Conservation (phyloP, 495 filamentous ascomycete species). For the Aspergillus sclerotioniger region DNA sequence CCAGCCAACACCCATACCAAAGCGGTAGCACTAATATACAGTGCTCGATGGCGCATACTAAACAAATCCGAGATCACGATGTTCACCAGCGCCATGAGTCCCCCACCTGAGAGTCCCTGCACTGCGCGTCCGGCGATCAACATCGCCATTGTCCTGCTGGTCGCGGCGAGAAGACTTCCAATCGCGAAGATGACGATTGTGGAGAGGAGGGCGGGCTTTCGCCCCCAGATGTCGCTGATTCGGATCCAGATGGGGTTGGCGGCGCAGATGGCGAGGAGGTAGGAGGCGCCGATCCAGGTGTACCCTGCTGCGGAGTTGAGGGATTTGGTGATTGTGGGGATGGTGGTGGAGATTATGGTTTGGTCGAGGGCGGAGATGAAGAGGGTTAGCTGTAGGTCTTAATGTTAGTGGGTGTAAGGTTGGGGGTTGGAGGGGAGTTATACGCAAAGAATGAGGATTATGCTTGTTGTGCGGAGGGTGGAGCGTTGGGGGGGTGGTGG, state of each 20-base stretch:
- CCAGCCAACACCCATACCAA: constrained; percentile 64
- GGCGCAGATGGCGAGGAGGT: constrained; percentile 31
- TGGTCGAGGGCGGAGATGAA: constrained; percentile 54
- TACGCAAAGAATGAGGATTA: neutral
- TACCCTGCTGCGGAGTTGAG: constrained; percentile 48
- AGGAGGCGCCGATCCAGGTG: constrained; percentile 54
- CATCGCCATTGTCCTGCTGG: constrained; percentile 61
- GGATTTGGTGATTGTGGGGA: constrained; percentile 46
- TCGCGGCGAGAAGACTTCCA: constrained; percentile 59
- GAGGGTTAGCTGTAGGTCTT: constrained; percentile 12
- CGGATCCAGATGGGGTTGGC: constrained; percentile 55
- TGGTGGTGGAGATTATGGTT: constrained; percentile 54
- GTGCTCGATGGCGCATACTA: constrained; percentile 50
- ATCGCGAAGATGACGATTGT: constrained; percentile 65
- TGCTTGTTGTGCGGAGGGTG: neutral
- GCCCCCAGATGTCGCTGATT: constrained; percentile 72
- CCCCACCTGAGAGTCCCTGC: constrained; percentile 71
- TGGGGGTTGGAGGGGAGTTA: neutral
- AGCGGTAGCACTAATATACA: constrained; percentile 51
- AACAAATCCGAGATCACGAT: constrained; percentile 72
- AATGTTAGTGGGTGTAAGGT: neutral
- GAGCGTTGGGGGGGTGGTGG: neutral
- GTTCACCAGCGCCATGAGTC: constrained; percentile 68
- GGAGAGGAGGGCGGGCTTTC: constrained; percentile 66
- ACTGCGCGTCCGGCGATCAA: constrained; percentile 66